Evolutionary conservation across 2,329 filamentous ascomycete species (phyloP), one percentile per base, ranked within the genome.

Genomic region (Claviceps monticola): DNA sequence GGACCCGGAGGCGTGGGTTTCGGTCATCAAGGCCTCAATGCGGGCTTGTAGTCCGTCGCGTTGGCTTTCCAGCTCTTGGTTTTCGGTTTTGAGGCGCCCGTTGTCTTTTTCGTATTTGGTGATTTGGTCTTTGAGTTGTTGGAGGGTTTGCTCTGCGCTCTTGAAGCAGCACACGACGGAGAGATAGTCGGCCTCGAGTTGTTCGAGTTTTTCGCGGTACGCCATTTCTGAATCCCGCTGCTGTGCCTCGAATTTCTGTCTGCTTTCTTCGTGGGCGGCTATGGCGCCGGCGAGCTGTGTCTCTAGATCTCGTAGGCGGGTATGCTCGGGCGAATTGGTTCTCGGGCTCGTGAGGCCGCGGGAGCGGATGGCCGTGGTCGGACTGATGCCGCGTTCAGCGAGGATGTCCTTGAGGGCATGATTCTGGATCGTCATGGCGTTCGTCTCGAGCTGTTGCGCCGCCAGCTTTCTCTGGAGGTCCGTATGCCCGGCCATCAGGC

Each of bases 111-210:
- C 97, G 70, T 94, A 93, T 53, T 89, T 87, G 51, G 85, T 77
- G n/a, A 98, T 75, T 69, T 98, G 93, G 62, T 96, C 89, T 72
- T 97, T 97, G 76, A 98, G 91, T 67, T 94, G 91, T 68, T 93
- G 90, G 48, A 98, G 79, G 89, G 98, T 96, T 77, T 96, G 97
- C 69, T 98, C 93, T 1, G 93, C 97, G 53, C 93, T 93, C 68
- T 95, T 94, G 59, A 98, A 88, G 63, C 98, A 98, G 68, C 96
- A 93, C 48, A 97, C 90, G 16, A 93, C 91, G 43, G 93, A 95
- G 67, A 96, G 89, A 65, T 98, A 96, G 66, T 98, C 93, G 64
- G 90, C 95, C 69, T 97, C 90, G 36, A 98, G 80, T 64, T 95
- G 90, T 54, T 88, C 80, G 50, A 98, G 76, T 67, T 96, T 96